Evolutionary conservation across 495 filamentous ascomycete genomes (phyloP).

Genomic region (Xylona heveae): DNA sequence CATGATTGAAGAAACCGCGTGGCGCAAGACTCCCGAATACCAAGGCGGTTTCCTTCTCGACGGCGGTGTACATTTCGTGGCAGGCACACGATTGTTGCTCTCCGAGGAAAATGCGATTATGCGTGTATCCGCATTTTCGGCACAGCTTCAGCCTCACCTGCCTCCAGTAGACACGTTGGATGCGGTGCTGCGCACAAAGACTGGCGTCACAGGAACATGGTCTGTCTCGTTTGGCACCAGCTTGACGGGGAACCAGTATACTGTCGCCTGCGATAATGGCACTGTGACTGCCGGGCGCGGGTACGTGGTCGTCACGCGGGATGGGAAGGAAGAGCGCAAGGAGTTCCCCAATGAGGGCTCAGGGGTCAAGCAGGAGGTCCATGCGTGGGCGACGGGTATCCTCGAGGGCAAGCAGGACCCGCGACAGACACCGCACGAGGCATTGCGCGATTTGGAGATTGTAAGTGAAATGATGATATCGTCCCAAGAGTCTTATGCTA

Average conservation of each 20-base stretch:
- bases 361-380: constrained; percentile 45
- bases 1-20: constrained; percentile 31
- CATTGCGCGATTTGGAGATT: constrained; percentile 47
- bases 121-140: constrained; percentile 34
- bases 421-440: constrained; percentile 40
- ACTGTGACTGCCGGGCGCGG: constrained; percentile 20
- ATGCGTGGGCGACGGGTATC: constrained; percentile 40
- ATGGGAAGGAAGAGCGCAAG: constrained; percentile 20
- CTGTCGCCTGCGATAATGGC: constrained; percentile 26
- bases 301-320: constrained; percentile 17
- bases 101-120: constrained; percentile 25
- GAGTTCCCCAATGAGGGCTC: constrained; percentile 31
- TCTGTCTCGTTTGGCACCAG: constrained; percentile 44
- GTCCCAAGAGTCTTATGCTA: neutral
- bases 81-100: constrained; percentile 37
- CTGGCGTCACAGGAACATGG: constrained; percentile 41
- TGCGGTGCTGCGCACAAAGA: constrained; percentile 34
- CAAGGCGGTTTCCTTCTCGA: constrained; percentile 67
- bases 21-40: constrained; percentile 50
- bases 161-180: constrained; percentile 58
- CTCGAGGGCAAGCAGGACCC: constrained; percentile 23
- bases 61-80: constrained; percentile 53
- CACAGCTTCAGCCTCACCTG: constrained; percentile 35
- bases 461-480: constrained; percentile 15
- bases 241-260: constrained; percentile 28